Evolutionary conservation across 1,284 basidiomycete species (phyloP), one percentile per base, ranked within the genome.

Genomic region (Cystobasidium pallidum): DNA sequence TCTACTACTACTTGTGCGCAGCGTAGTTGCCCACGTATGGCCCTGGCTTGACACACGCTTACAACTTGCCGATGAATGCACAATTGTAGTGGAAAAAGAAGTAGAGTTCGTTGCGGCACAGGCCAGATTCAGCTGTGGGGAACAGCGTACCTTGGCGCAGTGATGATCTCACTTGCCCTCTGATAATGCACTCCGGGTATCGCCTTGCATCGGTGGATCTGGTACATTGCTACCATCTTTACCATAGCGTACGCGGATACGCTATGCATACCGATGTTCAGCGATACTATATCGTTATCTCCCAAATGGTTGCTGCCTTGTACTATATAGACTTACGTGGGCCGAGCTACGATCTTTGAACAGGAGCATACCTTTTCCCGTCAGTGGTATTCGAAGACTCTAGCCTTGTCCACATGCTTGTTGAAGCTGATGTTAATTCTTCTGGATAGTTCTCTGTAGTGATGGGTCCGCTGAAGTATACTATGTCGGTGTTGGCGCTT

Each of bases 1-100:
- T n/a, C n/a, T n/a, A n/a, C n/a, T n/a, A n/a, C n/a, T n/a, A 26
- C 49, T 39, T 54, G 4, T 41, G n/a, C 34, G 64, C 64, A 2
- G 45, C 49, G 30, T 55, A 57, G 34, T 66, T 51, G n/a, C 64
- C 64, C 8, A 66, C 51, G 36, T 66, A 66, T 4, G 26, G n/a
- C 36, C 24, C 64, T 54, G 0, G 64, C 64, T 45, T 54, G 32
- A 15, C 36, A n/a, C 64, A 66, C 57, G 6, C 64, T 51, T 17
- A 66, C 64, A 30, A 51, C 64, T 43, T 36, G 34, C 41, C 51
- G 45, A 34, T 66, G 57, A 8, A 66, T 43, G 19, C 64, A 32
- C 39, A 66, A 66, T 51, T 66, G 36, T 55, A 28, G 21, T 2
- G 51, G 3, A 41, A 6, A 51, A 7, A 43, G 30, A 55, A 32